Conservation (phyloP, 108 stramenopile genomes). For the Phaeodactylum tricornutum region DNA sequence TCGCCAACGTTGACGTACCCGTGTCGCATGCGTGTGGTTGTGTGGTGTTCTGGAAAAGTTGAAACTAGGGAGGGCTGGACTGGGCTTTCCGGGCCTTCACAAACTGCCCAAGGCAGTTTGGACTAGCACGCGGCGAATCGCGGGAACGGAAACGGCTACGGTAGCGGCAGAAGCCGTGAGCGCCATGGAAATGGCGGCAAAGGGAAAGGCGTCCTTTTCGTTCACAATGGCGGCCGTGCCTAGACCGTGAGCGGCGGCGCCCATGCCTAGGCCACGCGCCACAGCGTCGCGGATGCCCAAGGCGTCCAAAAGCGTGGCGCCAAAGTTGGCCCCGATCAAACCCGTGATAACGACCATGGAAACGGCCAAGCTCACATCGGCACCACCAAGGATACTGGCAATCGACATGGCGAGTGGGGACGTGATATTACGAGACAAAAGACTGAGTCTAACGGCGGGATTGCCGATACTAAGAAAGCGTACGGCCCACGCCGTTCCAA, state of each 20-base stretch:
- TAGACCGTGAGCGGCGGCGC: constrained; percentile 85
- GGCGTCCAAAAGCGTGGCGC: constrained; percentile 56
- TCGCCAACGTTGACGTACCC: too few relatives aligned
- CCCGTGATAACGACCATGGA: constrained; percentile 85
- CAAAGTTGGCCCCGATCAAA: constrained; percentile 88
- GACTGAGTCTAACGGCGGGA: constrained; percentile 41
- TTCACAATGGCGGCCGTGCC: constrained; percentile 85
- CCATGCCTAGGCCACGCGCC: constrained; percentile 80
- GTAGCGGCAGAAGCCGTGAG: constrained; percentile 67
- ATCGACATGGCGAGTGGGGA: constrained; percentile 86
- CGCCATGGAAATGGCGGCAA: constrained; percentile 88
- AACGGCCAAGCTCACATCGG: constrained; percentile 72
- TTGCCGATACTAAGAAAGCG: constrained; percentile 35
- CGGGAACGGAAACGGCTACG: constrained; percentile 56
- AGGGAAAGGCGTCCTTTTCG: constrained; percentile 88
- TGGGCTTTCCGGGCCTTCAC: too few relatives aligned
- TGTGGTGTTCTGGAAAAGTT: too few relatives aligned
- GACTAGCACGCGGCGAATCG: constrained; percentile 32
- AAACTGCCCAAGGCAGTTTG: constrained; percentile 61
- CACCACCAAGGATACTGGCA: constrained; percentile 73
- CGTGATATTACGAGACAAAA: constrained; percentile 76
- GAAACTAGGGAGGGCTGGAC: too few relatives aligned
- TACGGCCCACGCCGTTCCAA: constrained; percentile 53
- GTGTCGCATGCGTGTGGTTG: too few relatives aligned
- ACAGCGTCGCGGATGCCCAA: constrained; percentile 78